Conservation (phyloP, 495 filamentous ascomycete genomes). For the Penicillium steckii region DNA sequence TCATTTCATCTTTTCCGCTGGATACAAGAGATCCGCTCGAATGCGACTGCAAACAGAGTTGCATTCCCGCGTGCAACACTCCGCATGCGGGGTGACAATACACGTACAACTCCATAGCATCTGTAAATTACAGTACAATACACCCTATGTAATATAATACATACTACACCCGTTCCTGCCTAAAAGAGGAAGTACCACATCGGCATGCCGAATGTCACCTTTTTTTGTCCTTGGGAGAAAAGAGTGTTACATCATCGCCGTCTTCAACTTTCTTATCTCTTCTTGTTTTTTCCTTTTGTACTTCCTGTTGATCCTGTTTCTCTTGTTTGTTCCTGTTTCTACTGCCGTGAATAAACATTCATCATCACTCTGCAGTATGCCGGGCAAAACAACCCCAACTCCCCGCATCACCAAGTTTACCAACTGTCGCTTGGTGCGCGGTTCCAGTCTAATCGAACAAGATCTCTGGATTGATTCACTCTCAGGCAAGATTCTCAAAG, state of each 20-base stretch:
- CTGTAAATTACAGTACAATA: background rate
- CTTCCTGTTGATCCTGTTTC: too few relatives aligned
- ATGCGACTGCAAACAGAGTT: conserved; percentile 19
- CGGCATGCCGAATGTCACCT: conserved; percentile 31
- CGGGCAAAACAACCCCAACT: conserved; percentile 35
- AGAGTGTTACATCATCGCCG: conserved; percentile 27
- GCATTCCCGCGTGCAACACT: conserved; percentile 14
- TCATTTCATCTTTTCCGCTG: too few relatives aligned
- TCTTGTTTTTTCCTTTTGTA: conserved; percentile 5
- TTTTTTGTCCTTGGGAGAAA: background rate
- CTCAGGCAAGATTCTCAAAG: conserved; percentile 72
- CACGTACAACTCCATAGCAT: background rate
- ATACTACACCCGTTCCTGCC: background rate
- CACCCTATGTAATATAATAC: background rate
- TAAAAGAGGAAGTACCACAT: conserved; percentile 17
- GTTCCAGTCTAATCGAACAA: conserved; percentile 59
- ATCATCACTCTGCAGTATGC: conserved; percentile 25
- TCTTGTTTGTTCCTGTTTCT: background rate
- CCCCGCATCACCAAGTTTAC: conserved; percentile 75
- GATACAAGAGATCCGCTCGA: background rate
- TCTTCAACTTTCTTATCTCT: background rate
- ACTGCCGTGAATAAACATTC: background rate
- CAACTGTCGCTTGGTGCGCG: conserved; percentile 71
- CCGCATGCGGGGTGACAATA: conserved; percentile 11
- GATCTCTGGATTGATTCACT: conserved; percentile 78